Base-by-base conservation (phyloP, 345 rosid genomes). In the Balakata baccata region DNA sequence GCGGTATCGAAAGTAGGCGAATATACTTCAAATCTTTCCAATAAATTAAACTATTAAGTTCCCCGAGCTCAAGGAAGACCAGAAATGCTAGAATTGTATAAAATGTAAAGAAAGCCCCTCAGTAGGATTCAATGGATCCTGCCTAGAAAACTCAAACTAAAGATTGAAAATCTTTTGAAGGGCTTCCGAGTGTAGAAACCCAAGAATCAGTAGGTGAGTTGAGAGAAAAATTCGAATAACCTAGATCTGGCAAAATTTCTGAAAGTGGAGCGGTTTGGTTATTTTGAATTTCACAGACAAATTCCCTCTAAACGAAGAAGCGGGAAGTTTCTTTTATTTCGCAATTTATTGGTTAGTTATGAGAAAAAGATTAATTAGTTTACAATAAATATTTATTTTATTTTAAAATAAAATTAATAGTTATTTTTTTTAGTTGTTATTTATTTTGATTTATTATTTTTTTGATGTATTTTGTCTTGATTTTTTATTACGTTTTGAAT, bases 141-240 rank as follows among this genome's bases (percentile, higher is more conserved):
- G 3, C 12, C 45, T n/a, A 11, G 51, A 64, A n/a, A n/a, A 64
- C 7, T 63, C 22, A 18, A 18, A 63, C 9, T n/a, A 11, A n/a
- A 41, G 22, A 64, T 67, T 18, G 25, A 67, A 29, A 67, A 49
- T 37, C 16, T 64, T 39, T 17, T 41, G 37, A 11, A 45, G 61
- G 76, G 75, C 63, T 74, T 70, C 69, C n/a, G 76, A 77, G 81
- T 25, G 3, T 6, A 69, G 53, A 77, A 70, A 64, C 72, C 74
- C 61, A 11, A 60, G 23, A 68, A 29, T 59, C 41, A 29, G 37
- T 12, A 23, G 39, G 52, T 6, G 67, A 49, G 50, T n/a, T 67
- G 68, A 64, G 68, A 53, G 61, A 45, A 66, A 53, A 64, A 66
- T n/a, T 29, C 13, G 39, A 16, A 52, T 66, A 11, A 57, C 34